phyloP scores from a whole-genome alignment of 106 monocot genomes.

The Allium cepa region DNA sequence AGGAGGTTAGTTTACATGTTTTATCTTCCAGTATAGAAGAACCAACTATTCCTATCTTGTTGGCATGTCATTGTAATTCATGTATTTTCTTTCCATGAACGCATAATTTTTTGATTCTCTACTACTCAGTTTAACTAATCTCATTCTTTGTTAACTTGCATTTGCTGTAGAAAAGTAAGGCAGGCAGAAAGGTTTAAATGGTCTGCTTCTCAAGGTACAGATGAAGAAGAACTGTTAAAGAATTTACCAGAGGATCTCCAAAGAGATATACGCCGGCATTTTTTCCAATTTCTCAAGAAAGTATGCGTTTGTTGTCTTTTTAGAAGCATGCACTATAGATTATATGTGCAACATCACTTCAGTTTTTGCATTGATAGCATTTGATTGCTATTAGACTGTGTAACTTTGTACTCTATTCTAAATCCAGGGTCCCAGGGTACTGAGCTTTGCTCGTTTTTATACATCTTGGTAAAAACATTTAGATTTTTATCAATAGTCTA shows the following conservation, averaged over 20 bases:
- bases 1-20: constrained; percentile 12
- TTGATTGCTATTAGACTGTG: too few species aligned
- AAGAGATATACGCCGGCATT: constrained; percentile 57
- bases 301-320: constrained; percentile 10
- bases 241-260: constrained; percentile 78
- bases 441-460: too few species aligned
- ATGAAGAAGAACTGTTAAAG: constrained; percentile 59
- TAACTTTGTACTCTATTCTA: too few species aligned
- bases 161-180: constrained; percentile 50
- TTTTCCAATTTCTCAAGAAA: constrained; percentile 74
- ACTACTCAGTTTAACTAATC: neutral
- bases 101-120: neutral
- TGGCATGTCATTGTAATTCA: neutral
- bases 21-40: neutral
- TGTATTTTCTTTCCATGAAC: neutral
- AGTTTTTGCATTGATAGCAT: too few species aligned
- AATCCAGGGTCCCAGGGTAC: too few species aligned
- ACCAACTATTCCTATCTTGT: too few species aligned
- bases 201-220: constrained; percentile 69
- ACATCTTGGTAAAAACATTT: too few species aligned
- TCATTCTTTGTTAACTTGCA: neutral
- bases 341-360: too few species aligned
- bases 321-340: too few species aligned
- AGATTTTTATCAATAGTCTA: too few species aligned
- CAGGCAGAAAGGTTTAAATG: constrained; percentile 72